Evolutionary conservation across 768 basidiomycete species (phyloP).

Genomic region (Tulasnella sp.): DNA sequence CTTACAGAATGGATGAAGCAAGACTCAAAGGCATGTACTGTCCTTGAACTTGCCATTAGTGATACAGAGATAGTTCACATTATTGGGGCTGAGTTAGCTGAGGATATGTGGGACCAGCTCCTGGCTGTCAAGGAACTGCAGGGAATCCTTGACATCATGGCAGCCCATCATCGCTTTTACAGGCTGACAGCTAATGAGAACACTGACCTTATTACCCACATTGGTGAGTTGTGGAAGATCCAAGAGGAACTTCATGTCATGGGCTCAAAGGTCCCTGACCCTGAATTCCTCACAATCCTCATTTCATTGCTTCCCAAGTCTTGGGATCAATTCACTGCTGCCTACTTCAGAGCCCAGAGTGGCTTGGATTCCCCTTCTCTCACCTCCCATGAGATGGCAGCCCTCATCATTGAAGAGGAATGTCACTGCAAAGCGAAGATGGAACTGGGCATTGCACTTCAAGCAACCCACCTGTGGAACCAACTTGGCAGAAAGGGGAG

Average conservation of each 20-base stretch:
- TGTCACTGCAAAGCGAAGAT: neutral
- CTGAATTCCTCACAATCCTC: constrained; percentile 26
- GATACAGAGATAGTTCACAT: constrained; percentile 26
- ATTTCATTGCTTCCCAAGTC: constrained; percentile 28
- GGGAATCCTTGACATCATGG: constrained; percentile 25
- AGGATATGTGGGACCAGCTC: constrained; percentile 26
- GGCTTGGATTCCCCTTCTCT: constrained; percentile 10
- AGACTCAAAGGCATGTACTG: constrained; percentile 26
- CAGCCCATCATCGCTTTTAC: constrained; percentile 24
- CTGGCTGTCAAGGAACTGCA: constrained; percentile 24
- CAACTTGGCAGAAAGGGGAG: no score
- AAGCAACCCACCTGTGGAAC: no score
- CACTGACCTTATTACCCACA: constrained; percentile 27
- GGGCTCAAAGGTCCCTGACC: constrained; percentile 22
- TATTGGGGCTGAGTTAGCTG: constrained; percentile 21
- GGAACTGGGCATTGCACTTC: neutral
- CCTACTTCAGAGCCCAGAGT: constrained; percentile 17
- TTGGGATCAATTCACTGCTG: constrained; percentile 27
- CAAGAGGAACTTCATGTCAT: constrained; percentile 22
- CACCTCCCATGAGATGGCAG: constrained; percentile 18
- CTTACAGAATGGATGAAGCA: constrained; percentile 23
- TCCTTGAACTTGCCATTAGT: constrained; percentile 25
- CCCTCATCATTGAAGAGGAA: constrained; percentile 17
- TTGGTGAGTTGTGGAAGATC: constrained; percentile 23
- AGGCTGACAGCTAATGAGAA: constrained; percentile 24